A percentile compares a stretch with the other conserved stretches of the same genome.
Conservation (phyloP, 495 filamentous ascomycete species). For the Tuber borchii region DNA sequence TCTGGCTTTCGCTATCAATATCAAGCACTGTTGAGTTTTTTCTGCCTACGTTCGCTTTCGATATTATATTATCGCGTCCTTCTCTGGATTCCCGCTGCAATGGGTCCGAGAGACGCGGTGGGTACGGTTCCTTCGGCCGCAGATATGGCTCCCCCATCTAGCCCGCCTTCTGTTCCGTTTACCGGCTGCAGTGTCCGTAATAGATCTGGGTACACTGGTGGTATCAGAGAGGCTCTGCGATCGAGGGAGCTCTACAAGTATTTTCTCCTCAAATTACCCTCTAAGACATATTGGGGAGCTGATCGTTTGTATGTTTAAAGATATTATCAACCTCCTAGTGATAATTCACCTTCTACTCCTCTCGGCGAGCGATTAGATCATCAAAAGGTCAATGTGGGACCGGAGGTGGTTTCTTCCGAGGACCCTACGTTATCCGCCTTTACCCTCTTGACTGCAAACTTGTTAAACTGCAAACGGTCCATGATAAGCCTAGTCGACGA, state of each 20-base stretch:
- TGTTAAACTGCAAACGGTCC: conserved; percentile 50
- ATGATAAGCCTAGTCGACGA: conserved; percentile 59
- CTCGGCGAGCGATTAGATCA: background rate
- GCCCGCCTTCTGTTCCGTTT: background rate
- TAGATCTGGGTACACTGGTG: conserved; percentile 14
- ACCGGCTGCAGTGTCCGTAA: background rate
- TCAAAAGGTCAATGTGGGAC: background rate
- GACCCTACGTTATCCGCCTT: conserved; percentile 61
- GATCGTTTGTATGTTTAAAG: conserved; percentile 14
- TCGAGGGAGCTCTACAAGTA: conserved; percentile 43
- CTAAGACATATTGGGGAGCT: background rate
- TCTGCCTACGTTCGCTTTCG: background rate
- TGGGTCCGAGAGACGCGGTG: background rate
- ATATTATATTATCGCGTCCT: background rate
- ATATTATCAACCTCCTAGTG: conserved; percentile 31
- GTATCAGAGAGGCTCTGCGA: conserved; percentile 13
- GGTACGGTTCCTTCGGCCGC: background rate
- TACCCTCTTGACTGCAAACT: conserved; percentile 55
- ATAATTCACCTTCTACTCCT: background rate
- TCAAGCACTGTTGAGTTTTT: background rate
- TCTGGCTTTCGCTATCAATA: background rate
- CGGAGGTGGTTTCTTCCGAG: conserved; percentile 24
- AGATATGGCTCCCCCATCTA: background rate
- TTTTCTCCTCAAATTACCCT: conserved; percentile 7
- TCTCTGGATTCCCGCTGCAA: background rate